These are phyloP conservation scores for Termitomyces sp. DNA, from an alignment of 768 basidiomycete species.

Conservation along the genomic window DNA sequence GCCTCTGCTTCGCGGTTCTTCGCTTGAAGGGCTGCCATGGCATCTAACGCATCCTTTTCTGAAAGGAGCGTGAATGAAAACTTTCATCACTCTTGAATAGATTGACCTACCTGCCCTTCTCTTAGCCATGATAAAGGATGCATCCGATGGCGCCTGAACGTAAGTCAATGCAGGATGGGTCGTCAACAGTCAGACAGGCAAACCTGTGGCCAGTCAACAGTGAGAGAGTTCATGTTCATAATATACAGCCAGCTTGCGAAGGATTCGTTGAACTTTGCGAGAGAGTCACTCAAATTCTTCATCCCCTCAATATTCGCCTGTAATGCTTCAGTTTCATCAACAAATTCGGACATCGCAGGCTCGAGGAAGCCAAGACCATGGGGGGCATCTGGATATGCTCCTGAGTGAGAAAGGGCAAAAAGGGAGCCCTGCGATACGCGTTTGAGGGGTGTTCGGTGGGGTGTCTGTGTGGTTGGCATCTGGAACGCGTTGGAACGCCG, in stretches of 20 bases:
- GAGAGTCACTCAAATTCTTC: constrained; percentile 62
- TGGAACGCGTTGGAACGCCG: constrained; percentile 9
- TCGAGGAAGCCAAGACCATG: constrained; percentile 83
- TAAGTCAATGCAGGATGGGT: neutral
- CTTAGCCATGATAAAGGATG: constrained; percentile 53
- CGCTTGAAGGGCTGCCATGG: constrained; percentile 46
- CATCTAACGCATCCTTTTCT: constrained; percentile 59
- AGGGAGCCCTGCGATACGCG: constrained; percentile 92
- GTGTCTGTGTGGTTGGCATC: constrained; percentile 31
- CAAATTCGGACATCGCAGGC: constrained; percentile 77
- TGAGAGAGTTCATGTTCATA: constrained; percentile 92
- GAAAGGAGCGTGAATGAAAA: neutral
- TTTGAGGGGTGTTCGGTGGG: constrained; percentile 76
- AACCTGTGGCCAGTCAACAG: constrained; percentile 90
- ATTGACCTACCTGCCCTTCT: constrained; percentile 49
- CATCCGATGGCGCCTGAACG: constrained; percentile 50
- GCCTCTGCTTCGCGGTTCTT: constrained; percentile 28
- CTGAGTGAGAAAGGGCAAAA: constrained; percentile 76
- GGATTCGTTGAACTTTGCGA: constrained; percentile 86
- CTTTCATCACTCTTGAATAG: neutral
- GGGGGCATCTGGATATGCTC: constrained; percentile 66
- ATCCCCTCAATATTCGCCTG: constrained; percentile 72
- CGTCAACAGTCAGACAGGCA: constrained; percentile 9
- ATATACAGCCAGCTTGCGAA: constrained; percentile 90
- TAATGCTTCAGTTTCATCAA: constrained; percentile 82